phyloP scores from a whole-genome alignment of 306 rosid genomes.

The Trifolium pratense region DNA sequence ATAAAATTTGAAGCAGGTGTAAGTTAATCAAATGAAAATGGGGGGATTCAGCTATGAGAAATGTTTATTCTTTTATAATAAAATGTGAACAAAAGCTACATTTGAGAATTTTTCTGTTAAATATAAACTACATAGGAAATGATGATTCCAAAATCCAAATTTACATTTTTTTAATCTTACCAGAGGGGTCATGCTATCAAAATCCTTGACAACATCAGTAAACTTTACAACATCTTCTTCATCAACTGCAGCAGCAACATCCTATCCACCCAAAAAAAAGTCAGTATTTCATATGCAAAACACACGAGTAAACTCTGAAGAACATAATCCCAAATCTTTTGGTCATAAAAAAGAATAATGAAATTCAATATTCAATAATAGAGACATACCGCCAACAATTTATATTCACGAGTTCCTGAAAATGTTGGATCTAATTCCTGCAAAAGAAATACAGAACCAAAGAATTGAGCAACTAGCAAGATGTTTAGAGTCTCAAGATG shows the following conservation, averaged over 20 bases:
- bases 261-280: slow-evolving; percentile 53
- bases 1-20: not conserved
- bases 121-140: slow-evolving; percentile 8
- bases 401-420: slow-evolving; percentile 88
- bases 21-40: slow-evolving; percentile 16
- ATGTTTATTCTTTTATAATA: slow-evolving; percentile 9
- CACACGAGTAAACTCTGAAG: slow-evolving; percentile 1
- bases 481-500: slow-evolving; percentile 29
- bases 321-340: not conserved
- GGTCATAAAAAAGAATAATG: not conserved
- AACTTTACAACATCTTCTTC: slow-evolving; percentile 86
- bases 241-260: slow-evolving; percentile 78
- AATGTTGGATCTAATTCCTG: slow-evolving; percentile 98
- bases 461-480: slow-evolving; percentile 37
- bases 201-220: slow-evolving; percentile 90
- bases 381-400: slow-evolving; percentile 72
- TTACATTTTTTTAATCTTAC: slow-evolving; percentile 47
- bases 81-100: slow-evolving; percentile 23
- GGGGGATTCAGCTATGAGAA: not conserved
- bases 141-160: not conserved
- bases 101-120: not conserved
- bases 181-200: slow-evolving; percentile 95
- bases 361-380: slow-evolving; percentile 7
- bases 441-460: slow-evolving; percentile 42
- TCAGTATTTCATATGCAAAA: slow-evolving; percentile 25